Conservation (phyloP, 2,329 filamentous ascomycete species). For the Pyrenophora teres region DNA sequence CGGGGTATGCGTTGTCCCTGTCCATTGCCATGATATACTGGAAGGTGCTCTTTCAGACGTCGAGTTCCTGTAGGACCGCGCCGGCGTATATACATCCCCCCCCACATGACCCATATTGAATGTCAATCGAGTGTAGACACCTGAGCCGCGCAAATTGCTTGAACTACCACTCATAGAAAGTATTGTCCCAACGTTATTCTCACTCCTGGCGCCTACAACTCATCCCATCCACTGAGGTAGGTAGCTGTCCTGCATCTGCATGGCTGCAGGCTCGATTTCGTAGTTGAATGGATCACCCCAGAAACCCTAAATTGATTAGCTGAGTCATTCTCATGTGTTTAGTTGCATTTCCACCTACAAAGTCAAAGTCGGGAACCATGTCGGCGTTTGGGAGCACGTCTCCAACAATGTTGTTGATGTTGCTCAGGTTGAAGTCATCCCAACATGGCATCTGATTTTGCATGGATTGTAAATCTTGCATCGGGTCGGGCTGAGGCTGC, state of each 20-base stretch:
- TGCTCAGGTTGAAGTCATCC: slow-evolving; percentile 43
- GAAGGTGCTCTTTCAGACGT: too few species aligned
- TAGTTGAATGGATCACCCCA: slow-evolving; percentile 47
- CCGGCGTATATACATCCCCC: too few species aligned
- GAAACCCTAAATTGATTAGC: slow-evolving; percentile 36
- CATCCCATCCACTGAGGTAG: slow-evolving; percentile 27
- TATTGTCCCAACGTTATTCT: too few species aligned
- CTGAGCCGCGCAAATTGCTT: too few species aligned
- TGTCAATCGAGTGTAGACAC: too few species aligned
- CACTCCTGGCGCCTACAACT: neutral
- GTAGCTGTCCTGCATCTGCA: slow-evolving; percentile 26
- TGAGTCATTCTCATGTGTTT: neutral
- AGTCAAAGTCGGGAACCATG: slow-evolving; percentile 44
- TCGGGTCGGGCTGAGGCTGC: slow-evolving; percentile 6
- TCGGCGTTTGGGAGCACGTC: slow-evolving; percentile 31
- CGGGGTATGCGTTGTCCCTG: too few species aligned
- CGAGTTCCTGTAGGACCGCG: too few species aligned
- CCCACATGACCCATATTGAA: too few species aligned
- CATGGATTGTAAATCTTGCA: slow-evolving; percentile 19
- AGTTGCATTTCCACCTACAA: slow-evolving; percentile 29
- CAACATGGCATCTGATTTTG: slow-evolving; percentile 29
- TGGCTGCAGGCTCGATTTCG: slow-evolving; percentile 32
- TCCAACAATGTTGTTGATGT: slow-evolving; percentile 41
- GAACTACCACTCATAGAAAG: too few species aligned
- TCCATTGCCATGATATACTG: too few species aligned